phyloP scores from a whole-genome alignment of 73 alveolate species.

The Paraurostyla sp. region DNA sequence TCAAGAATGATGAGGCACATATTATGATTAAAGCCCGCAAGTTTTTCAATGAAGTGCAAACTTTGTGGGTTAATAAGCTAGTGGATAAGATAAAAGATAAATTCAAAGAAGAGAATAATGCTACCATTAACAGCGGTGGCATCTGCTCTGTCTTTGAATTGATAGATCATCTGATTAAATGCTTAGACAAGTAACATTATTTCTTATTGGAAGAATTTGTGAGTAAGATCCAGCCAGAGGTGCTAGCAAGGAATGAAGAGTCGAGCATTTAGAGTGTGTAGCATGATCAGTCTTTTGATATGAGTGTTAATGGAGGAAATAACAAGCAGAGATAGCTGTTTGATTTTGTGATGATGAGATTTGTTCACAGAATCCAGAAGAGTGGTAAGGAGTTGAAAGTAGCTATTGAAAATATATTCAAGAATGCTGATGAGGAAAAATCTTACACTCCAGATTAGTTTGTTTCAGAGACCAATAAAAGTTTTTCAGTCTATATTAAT shows the following conservation, averaged over 20 bases:
- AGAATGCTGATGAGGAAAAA: slow-evolving; percentile 1
- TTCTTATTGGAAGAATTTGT: neutral
- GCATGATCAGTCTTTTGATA: neutral
- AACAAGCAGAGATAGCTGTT: neutral
- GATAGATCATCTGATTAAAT: slow-evolving; percentile 15
- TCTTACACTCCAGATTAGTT: neutral
- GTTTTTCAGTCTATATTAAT: neutral
- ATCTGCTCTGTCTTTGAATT: slow-evolving; percentile 61
- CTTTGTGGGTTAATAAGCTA: slow-evolving; percentile 32
- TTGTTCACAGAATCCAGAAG: neutral
- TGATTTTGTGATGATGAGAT: slow-evolving; percentile 19
- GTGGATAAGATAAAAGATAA: slow-evolving; percentile 1
- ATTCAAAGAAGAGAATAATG: slow-evolving; percentile 38
- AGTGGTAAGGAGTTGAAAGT: slow-evolving; percentile 45
- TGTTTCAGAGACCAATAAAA: neutral
- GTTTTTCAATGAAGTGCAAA: slow-evolving; percentile 55
- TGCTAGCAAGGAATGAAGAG: neutral
- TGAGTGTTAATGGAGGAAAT: too few species aligned
- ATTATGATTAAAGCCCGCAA: slow-evolving; percentile 26
- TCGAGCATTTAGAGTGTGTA: neutral
- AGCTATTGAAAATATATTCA: neutral
- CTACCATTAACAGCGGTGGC: slow-evolving; percentile 41
- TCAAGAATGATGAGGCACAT: slow-evolving; percentile 30
- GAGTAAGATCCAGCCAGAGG: neutral
- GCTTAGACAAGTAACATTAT: slow-evolving; percentile 18